These are phyloP conservation scores for Barnettozyma californica DNA, from an alignment of 805 yeast genomes.

Conservation along the genomic window DNA sequence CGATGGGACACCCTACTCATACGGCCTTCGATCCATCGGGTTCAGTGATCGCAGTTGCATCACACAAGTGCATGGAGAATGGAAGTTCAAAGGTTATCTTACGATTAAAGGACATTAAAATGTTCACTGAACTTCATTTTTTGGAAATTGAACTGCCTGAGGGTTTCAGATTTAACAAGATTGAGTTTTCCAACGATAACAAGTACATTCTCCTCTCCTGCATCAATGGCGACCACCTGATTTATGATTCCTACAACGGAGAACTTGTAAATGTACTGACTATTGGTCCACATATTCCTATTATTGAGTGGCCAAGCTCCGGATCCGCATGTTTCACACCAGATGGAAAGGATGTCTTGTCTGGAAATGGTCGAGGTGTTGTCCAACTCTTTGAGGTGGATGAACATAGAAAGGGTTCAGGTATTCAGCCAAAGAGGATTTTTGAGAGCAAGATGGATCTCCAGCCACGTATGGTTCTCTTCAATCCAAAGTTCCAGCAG, in stretches of 20 bases:
- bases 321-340: slow-evolving; percentile 60
- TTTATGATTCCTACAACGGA: slow-evolving; percentile 71
- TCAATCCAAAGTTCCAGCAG: slow-evolving; percentile 34
- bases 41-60: slow-evolving; percentile 43
- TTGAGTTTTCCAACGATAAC: slow-evolving; percentile 80
- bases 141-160: slow-evolving; percentile 35
- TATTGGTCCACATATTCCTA: slow-evolving; percentile 24
- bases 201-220: slow-evolving; percentile 55
- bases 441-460: slow-evolving; percentile 24
- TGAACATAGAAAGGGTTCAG: slow-evolving; percentile 23
- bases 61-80: slow-evolving; percentile 45
- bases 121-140: slow-evolving; percentile 55
- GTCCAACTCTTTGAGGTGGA: slow-evolving; percentile 48
- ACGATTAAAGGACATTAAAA: slow-evolving; percentile 56
- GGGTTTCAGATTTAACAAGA: slow-evolving; percentile 47
- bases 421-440: slow-evolving; percentile 18
- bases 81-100: slow-evolving; percentile 34
- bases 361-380: slow-evolving; percentile 53
- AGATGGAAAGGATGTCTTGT: slow-evolving; percentile 57
- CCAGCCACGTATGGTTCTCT: slow-evolving; percentile 34
- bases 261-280: slow-evolving; percentile 37
- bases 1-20: slow-evolving; percentile 16
- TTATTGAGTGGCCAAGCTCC: slow-evolving; percentile 39
- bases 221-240: slow-evolving; percentile 50
- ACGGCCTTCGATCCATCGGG: slow-evolving; percentile 83